These are phyloP conservation scores for Erythrophleum ivorense DNA, from an alignment of 331 rosid species.

Conservation along the genomic window DNA sequence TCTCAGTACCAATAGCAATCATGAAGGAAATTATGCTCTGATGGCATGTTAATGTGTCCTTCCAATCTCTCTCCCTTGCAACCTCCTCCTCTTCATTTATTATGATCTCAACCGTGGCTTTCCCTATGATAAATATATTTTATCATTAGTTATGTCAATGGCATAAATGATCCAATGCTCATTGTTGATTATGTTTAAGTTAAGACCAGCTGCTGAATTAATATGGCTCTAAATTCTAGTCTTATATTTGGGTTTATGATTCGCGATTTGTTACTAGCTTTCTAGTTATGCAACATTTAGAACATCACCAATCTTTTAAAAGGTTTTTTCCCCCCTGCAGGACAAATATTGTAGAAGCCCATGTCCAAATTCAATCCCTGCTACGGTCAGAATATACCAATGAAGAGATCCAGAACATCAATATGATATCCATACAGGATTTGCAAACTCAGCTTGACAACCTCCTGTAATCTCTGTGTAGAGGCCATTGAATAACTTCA, in stretches of 20 bases:
- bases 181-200: conserved; percentile 4
- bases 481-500: conserved; percentile 28
- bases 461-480: conserved; percentile 54
- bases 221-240: background rate
- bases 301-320: conserved; percentile 10
- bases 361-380: conserved; percentile 74
- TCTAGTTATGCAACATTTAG: conserved; percentile 14
- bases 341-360: conserved; percentile 95
- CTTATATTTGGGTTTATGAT: conserved; percentile 18
- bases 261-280: conserved; percentile 19
- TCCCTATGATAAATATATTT: background rate
- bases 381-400: conserved; percentile 79
- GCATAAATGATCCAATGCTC: conserved; percentile 21
- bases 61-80: background rate
- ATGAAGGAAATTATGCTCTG: background rate
- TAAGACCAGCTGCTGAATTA: conserved; percentile 29
- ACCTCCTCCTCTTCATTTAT: background rate
- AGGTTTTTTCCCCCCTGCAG: conserved; percentile 44
- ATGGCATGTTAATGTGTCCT: background rate
- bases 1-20: background rate
- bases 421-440: conserved; percentile 70
- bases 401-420: conserved; percentile 74
- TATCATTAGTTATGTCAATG: conserved; percentile 2
- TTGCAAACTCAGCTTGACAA: conserved; percentile 76
- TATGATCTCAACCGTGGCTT: conserved; percentile 5